Base-by-base conservation (phyloP, 768 basidiomycete species). In the Lactifluus hygrophoroides region DNA sequence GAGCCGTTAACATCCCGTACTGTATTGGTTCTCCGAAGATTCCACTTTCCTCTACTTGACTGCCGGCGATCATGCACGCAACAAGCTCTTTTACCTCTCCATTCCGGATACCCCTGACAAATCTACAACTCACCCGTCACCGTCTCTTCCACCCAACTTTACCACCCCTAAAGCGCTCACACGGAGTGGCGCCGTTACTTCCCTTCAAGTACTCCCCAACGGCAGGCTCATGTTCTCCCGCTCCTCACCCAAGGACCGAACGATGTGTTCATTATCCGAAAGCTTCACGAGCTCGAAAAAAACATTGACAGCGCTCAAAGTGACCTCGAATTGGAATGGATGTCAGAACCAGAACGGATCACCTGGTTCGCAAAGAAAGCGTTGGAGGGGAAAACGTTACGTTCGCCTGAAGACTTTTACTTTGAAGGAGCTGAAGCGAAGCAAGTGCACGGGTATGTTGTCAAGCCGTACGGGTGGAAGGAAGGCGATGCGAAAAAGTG, bases 361-460 rank as follows among this genome's bases (percentile, higher is more conserved):
- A 91, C 94, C 2, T 66, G 71, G 38, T 85, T 95, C 69, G 79
- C 86, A 0, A 75, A 74, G 42, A 68, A 75, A 9, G 76, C 76
- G 6, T 70, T 93, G 50, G 71, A 77, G 50, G 78, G 73, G 8
- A 90, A 87, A 70, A 56, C 71, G 23, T 74, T 95, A 38, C 73
- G 74, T 56, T 66, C 70, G 8, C 89, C 86, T 14, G 86, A 94
- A 65, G 84, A 90, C 57, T 90, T 97, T 67, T 92, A 86, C 84
- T 97, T 96, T 74, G 80, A 82, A 59, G 95, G 95, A 10, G 90
- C 89, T 3, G 72, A 85, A 64, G 80, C 82, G 10, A 80, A 79
- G 69, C 67, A 80, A 30, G 84, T 97, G 16, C 94, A 96, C 45
- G 93, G 91, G 5, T 97, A 86, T 86, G 74, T 83, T 14, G 63